Evolutionary conservation across 164 flowering plant genomes (phyloP).

Genomic region (Vitis amurensis): DNA sequence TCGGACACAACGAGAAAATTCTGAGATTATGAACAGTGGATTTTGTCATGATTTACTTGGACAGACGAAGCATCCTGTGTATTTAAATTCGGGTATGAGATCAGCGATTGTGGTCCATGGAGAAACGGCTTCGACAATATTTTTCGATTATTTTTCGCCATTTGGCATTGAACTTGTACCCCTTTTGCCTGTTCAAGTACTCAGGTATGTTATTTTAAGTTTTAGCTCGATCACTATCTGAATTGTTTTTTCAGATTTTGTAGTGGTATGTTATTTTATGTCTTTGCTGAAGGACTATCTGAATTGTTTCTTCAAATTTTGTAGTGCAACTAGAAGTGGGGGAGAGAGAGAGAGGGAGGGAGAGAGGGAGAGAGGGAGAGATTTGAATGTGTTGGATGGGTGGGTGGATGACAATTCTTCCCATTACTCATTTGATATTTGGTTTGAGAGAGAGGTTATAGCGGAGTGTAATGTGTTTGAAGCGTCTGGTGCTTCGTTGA

Average conservation of each 20-base stretch:
- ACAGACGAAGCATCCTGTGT: slow-evolving; percentile 9
- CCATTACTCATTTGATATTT: neutral
- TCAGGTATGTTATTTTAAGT: neutral
- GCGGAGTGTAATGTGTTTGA: neutral
- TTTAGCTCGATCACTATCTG: neutral
- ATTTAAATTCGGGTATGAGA: slow-evolving; percentile 9
- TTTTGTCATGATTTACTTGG: slow-evolving; percentile 24
- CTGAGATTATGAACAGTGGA: neutral
- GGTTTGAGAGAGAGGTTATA: neutral
- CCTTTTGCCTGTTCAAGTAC: slow-evolving; percentile 1
- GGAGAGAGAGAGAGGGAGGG: too few relatives aligned
- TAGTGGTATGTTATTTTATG: neutral
- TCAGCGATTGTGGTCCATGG: slow-evolving; percentile 9
- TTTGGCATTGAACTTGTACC: slow-evolving; percentile 17
- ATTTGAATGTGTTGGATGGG: too few relatives aligned
- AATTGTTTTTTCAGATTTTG: neutral
- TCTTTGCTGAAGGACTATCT: too few relatives aligned
- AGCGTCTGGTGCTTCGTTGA: neutral
- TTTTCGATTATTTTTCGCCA: slow-evolving; percentile 15
- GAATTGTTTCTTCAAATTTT: too few relatives aligned
- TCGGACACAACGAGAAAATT: too few relatives aligned
- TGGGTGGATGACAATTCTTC: neutral
- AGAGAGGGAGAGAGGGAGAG: too few relatives aligned
- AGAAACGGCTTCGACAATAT: slow-evolving; percentile 1
- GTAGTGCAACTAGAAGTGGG: too few relatives aligned